These are phyloP conservation scores for Sugiyamaella smithiae DNA, from an alignment of 805 yeast genomes.

Conservation along the genomic window DNA sequence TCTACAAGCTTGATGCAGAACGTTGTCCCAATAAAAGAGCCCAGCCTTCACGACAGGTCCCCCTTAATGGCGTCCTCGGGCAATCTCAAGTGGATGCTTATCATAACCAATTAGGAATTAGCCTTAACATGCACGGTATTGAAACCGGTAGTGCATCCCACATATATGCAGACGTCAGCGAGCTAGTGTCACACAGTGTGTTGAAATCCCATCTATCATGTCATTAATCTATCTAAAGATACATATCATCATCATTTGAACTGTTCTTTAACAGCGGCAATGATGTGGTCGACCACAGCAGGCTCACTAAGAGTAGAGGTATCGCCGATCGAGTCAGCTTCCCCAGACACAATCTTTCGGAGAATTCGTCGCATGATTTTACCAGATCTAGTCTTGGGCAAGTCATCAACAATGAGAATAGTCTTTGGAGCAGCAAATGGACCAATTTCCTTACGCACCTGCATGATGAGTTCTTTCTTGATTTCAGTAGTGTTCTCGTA, in stretches of 20 bases:
- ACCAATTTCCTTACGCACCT: conserved; percentile 89
- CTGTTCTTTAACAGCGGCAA: conserved; percentile 51
- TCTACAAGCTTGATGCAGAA: too few relatives aligned
- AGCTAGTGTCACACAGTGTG: too few relatives aligned
- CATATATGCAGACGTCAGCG: too few relatives aligned
- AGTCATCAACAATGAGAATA: conserved; percentile 77
- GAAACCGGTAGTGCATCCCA: too few relatives aligned
- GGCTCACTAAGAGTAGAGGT: conserved; percentile 87
- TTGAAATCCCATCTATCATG: too few relatives aligned
- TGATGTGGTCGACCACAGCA: conserved; percentile 71
- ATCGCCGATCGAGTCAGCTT: conserved; percentile 91
- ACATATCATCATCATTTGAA: not conserved
- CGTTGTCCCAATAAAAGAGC: too few relatives aligned
- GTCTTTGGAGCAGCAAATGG: conserved; percentile 94
- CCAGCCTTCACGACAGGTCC: too few relatives aligned
- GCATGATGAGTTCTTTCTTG: conserved; percentile 73
- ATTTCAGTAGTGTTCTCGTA: conserved; percentile 39
- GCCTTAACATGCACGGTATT: too few relatives aligned
- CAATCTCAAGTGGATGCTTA: too few relatives aligned
- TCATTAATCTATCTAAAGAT: too few relatives aligned
- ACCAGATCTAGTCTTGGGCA: conserved; percentile 98
- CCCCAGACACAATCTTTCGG: conserved; percentile 89
- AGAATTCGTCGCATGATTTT: conserved; percentile 97
- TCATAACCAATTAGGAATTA: too few relatives aligned
- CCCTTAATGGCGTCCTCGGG: too few relatives aligned